These are phyloP conservation scores for Populus tremula DNA, from an alignment of 345 rosid species.

Conservation along the genomic window DNA sequence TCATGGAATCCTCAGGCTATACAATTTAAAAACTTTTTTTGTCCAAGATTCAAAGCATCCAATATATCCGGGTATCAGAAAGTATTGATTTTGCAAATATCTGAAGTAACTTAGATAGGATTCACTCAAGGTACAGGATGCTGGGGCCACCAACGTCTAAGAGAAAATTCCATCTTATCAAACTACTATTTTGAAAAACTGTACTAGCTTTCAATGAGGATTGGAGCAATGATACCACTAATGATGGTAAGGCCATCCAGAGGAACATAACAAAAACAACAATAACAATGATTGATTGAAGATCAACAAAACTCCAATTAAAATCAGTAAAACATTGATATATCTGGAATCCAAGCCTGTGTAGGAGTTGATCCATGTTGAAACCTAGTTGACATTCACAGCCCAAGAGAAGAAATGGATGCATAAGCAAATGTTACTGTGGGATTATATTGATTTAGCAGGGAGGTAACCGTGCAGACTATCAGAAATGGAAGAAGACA, in stretches of 20 bases:
- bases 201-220: neutral
- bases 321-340: neutral
- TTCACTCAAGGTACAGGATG: neutral
- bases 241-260: neutral
- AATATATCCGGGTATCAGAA: neutral
- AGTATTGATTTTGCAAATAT: neutral
- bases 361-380: neutral
- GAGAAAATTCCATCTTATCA: neutral
- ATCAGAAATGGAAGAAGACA: neutral
- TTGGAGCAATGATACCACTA: neutral
- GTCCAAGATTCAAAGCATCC: no score
- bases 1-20: neutral
- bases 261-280: neutral
- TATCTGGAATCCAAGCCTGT: neutral
- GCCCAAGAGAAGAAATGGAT: no score
- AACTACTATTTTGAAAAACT: neutral
- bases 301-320: neutral
- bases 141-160: neutral
- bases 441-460: neutral
- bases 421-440: no score
- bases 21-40: neutral
- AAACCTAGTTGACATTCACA: neutral
- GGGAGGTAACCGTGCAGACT: neutral
- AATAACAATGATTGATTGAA: neutral
- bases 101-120: neutral